Evolutionary conservation across 2,329 filamentous ascomycete species (phyloP), one percentile per base, ranked within the genome.

Genomic region (Colletotrichum tropicale): DNA sequence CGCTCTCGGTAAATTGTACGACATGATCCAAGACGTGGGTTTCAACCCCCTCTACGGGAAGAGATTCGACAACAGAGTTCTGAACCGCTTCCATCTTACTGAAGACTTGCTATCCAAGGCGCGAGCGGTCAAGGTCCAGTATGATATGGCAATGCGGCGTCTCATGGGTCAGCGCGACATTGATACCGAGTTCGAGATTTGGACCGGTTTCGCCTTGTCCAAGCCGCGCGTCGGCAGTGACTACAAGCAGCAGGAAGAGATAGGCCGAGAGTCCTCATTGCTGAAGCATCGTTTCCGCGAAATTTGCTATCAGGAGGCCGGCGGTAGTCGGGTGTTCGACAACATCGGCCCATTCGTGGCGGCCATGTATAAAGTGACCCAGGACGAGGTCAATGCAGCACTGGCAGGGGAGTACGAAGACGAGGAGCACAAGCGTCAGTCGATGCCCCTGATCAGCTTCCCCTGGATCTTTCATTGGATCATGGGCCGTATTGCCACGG

Each of bases 131-230:
- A 99, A 99, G 84, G 81, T 80, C 0, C 87, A 93, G 34, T 98
- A 98, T 78, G 97, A 99, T 80, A 89, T 90, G 18, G 90, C 92
- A 0, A 89, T 98, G 80, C 91, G 91, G 15, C 91, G 96, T 1
- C 88, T 98, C 71, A 96, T 98, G 92, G 93, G 92, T 2, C 96
- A 98, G 80, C 92, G 96, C 78, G 94, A 94, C 58, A 94, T 98
- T 71, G 85, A 87, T 21, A 98, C 94, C 0, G 97, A 99, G 80
- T 98, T 98, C 78, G 97, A 99, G 83, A 91, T 98, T 13, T 98
- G 94, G 92, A 94, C 95, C 0, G 93, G 95, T 0, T 98, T 98
- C 83, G 91, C 96, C 3, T 88, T 98, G 74, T 90, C 90, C 2
- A 95, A 94, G 81, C 94, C 94, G 10, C 89, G 91, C 1, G 89